Base-by-base conservation (phyloP, 495 filamentous ascomycete species). In the Aspergillus nanangensis region DNA sequence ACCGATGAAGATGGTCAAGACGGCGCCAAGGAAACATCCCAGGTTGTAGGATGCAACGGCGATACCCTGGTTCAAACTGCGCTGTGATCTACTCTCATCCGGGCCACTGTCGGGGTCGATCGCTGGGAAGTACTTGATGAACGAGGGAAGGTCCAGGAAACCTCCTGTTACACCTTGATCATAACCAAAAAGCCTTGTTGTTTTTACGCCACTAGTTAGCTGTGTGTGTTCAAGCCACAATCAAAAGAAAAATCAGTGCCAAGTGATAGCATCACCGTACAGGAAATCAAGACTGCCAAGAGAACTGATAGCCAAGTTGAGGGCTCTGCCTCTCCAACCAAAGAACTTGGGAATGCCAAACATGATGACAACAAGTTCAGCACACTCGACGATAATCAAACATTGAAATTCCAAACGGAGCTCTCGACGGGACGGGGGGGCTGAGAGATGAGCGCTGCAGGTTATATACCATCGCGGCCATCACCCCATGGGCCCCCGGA, bases 21-120 rank as follows among this genome's bases (percentile, higher is more conserved):
- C 69, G 4, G 86, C 80, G 14, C 87, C 85, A 41, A 81, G 55
- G 62, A 90, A 88, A 60, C 84, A 90, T 13, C 87, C 85, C n/a
- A 88, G 50, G 54, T 88, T 86, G 69, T 88, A 90, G 10, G 76
- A 71, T 1, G 81, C 76, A 8, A 78, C 81, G 1, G 82, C 69
- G 68, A 65, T 69, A 10, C 76, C 77, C 66, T 81, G 45, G 47
- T 55, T 65, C 14, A 42, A n/a, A 21, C 53, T 56, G 37, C 61
- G 61, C 44, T 61, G 51, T 18, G 61, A 61, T 14, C 13, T 2
- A 44, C 29, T 4, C 13, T 8, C 8, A 45, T 17, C 5, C 35
- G 32, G 5, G 21, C 1, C 17, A 58, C 52, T 3, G 17, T 15
- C 2, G 41, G 37, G 24, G 25, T 63, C 38, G 52, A 68, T 68